These are phyloP conservation scores for Pontederia paniculata DNA, from an alignment of 176 grass and related monocot species.

Conservation along the genomic window DNA sequence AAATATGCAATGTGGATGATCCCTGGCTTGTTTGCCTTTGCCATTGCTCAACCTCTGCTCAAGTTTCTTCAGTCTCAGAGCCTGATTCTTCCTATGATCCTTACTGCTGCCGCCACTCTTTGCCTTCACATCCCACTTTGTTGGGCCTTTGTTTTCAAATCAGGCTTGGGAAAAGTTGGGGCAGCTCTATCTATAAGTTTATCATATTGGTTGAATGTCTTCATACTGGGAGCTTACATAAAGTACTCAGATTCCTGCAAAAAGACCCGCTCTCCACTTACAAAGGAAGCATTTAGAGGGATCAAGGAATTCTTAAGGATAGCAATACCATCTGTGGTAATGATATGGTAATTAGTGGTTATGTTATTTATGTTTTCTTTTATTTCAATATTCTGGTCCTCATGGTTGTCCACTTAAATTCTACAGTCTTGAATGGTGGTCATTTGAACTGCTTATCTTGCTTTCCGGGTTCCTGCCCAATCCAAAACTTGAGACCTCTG, in stretches of 20 bases:
- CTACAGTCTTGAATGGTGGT: constrained; percentile 68
- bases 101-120: constrained; percentile 42
- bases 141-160: constrained; percentile 59
- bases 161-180: constrained; percentile 51
- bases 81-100: constrained; percentile 52
- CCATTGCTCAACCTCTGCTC: constrained; percentile 13
- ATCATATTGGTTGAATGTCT: constrained; percentile 38
- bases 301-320: constrained; percentile 38
- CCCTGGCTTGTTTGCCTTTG: constrained; percentile 8
- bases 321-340: constrained; percentile 68
- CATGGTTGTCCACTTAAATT: background rate
- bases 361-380: background rate
- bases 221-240: constrained; percentile 39
- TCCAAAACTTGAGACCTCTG: constrained; percentile 54
- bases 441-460: constrained; percentile 48
- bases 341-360: constrained; percentile 51
- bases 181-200: constrained; percentile 46
- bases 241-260: constrained; percentile 35
- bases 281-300: constrained; percentile 44
- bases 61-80: constrained; percentile 66
- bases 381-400: background rate
- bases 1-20: constrained; percentile 5
- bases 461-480: constrained; percentile 56
- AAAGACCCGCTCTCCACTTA: constrained; percentile 41
- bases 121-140: constrained; percentile 51